Base-by-base conservation (phyloP, 2,329 filamentous ascomycete species). In the Didymellaceae sp. region DNA sequence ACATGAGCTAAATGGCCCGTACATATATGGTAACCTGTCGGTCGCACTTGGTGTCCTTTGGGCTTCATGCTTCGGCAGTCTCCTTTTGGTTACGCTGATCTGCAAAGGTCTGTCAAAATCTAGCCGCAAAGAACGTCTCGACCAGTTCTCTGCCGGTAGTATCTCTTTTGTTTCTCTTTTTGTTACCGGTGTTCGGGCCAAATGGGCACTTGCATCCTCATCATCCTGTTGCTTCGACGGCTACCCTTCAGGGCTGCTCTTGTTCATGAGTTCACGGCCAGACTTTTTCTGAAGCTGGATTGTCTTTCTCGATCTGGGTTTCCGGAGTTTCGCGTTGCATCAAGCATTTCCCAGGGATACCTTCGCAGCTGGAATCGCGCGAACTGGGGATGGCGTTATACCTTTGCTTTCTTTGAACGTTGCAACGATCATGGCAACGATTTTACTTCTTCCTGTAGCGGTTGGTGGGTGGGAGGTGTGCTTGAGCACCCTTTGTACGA, bases 1-100 rank as follows among this genome's bases (percentile, higher is more conserved):
- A 87, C 68, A 68, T 67, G 56, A 71, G 68, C 59, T 74, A 52
- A 44, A 25, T 37, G 20, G 26, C 11, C 21, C 20, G 42, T 34
- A n/a, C 48, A 35, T 20, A 20, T 43, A 14, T 28, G 18, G 14
- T 28, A 13, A 26, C 16, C 11, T 26, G 28, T 26, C 8, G 8
- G 16, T 35, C 31, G 25, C 20, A 5, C 21, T 41, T 20, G 24
- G 22, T 17, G 31, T 5, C 17, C 13, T 31, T 20, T n/a, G 35
- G 26, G 18, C 18, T 18, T 14, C 32, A 5, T 24, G 26, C 18
- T 25, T 24, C 33, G 17, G 31, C 31, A 24, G 31, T 42, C 32
- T 45, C 41, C n/a, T 40, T 33, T 47, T 52, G 49, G 39, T 42
- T 52, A 35, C 37, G 51, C 41, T 40, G 41, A 52, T 52, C 48